These are phyloP conservation scores for Galerina sulciceps DNA, from an alignment of 768 basidiomycete species.

Conservation along the genomic window DNA sequence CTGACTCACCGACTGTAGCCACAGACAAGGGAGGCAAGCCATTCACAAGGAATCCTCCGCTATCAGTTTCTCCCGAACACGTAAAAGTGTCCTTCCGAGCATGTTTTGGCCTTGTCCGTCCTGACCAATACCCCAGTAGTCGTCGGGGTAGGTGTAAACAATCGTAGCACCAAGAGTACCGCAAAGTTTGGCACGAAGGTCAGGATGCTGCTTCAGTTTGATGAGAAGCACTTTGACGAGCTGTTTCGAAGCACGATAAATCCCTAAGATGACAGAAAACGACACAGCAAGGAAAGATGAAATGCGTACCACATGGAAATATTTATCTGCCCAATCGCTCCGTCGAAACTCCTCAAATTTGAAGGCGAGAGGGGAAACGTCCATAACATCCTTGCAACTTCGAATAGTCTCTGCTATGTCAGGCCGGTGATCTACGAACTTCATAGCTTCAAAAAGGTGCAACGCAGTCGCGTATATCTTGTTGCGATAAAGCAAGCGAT, in stretches of 20 bases:
- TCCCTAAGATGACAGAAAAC: not conserved
- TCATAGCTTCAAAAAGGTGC: constrained; percentile 77
- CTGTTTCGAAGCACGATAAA: constrained; percentile 34
- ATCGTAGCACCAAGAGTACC: constrained; percentile 53
- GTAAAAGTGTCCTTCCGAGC: constrained; percentile 62
- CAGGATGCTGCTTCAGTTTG: constrained; percentile 74
- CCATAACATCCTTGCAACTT: constrained; percentile 31
- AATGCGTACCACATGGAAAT: constrained; percentile 51
- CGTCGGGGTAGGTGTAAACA: constrained; percentile 60
- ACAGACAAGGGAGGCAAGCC: too few relatives aligned
- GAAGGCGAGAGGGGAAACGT: constrained; percentile 39
- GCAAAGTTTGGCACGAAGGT: constrained; percentile 57
- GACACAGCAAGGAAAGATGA: not conserved
- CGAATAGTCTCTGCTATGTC: constrained; percentile 64
- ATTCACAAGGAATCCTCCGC: constrained; percentile 25
- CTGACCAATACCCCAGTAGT: constrained; percentile 68
- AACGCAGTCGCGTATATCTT: constrained; percentile 67
- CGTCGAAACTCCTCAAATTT: constrained; percentile 38
- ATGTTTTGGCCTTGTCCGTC: constrained; percentile 56
- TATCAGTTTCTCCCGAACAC: constrained; percentile 52
- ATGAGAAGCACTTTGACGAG: constrained; percentile 68
- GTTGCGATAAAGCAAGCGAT: constrained; percentile 59
- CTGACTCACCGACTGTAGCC: too few relatives aligned
- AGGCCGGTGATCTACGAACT: constrained; percentile 56
- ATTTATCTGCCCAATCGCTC: constrained; percentile 59